phyloP scores from a whole-genome alignment of 129 eudicot genomes.

The Artemisia tridentata region DNA sequence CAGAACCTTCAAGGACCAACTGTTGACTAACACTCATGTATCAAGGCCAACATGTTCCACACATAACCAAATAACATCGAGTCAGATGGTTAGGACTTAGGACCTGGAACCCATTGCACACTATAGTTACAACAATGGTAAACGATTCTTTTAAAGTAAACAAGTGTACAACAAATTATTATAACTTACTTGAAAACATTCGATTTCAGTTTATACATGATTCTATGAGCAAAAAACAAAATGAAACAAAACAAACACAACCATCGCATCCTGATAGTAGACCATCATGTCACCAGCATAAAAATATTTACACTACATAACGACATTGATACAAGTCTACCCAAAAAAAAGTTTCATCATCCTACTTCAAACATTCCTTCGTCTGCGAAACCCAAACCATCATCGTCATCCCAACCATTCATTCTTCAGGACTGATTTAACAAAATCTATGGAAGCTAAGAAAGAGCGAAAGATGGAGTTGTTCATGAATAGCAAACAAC shows the following conservation, averaged over 20 bases:
- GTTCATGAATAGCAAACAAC: conserved; percentile 18
- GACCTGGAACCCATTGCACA: no score
- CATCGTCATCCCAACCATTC: background rate
- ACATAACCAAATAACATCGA: no score
- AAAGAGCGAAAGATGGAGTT: conserved; percentile 25
- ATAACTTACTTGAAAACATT: conserved; percentile 14
- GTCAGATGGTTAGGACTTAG: no score
- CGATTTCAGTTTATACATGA: conserved; percentile 14
- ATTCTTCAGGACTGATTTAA: conserved; percentile 11
- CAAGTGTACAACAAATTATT: conserved; percentile 7
- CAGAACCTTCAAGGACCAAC: no score
- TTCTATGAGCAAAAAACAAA: conserved; percentile 16
- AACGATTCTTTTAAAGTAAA: background rate
- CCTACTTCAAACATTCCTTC: conserved; percentile 20
- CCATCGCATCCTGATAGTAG: conserved; percentile 30
- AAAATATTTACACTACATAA: conserved; percentile 40
- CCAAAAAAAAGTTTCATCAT: conserved; percentile 28
- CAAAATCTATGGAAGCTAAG: conserved; percentile 23
- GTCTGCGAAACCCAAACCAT: background rate
- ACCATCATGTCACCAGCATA: conserved; percentile 36
- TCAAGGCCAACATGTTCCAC: no score
- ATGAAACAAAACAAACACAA: conserved; percentile 16
- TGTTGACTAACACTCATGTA: no score
- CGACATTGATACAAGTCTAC: conserved; percentile 34
- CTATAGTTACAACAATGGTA: background rate